These are phyloP conservation scores for Hericium erinaceus DNA, from an alignment of 768 basidiomycete genomes.

Conservation along the genomic window DNA sequence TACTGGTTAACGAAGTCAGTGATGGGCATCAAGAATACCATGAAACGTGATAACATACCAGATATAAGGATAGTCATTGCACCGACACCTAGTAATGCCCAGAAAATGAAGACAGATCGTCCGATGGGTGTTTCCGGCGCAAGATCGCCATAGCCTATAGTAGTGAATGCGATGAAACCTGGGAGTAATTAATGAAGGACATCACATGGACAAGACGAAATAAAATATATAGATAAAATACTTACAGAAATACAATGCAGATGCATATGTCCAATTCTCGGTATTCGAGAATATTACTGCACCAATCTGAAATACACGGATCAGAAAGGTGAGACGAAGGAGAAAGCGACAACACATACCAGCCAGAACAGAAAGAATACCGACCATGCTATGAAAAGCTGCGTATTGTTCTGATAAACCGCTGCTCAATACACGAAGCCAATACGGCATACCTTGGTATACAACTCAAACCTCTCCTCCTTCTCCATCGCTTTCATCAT, in stretches of 20 bases:
- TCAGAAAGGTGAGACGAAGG: background rate
- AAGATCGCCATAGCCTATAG: slow-evolving; percentile 69
- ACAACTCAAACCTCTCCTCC: slow-evolving; percentile 46
- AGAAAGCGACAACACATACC: slow-evolving; percentile 26
- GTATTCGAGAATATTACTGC: slow-evolving; percentile 59
- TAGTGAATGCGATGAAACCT: slow-evolving; percentile 70
- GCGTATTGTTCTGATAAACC: background rate
- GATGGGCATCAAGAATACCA: background rate
- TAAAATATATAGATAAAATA: background rate
- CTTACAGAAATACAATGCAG: slow-evolving; percentile 66
- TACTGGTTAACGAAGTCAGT: slow-evolving; percentile 28
- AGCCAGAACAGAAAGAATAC: slow-evolving; percentile 76
- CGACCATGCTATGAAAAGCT: slow-evolving; percentile 40
- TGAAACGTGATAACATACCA: slow-evolving; percentile 30
- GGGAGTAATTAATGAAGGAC: background rate
- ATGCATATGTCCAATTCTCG: slow-evolving; percentile 58
- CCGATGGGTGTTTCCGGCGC: slow-evolving; percentile 57
- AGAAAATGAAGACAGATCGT: slow-evolving; percentile 66
- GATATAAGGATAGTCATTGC: slow-evolving; percentile 71
- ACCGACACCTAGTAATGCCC: slow-evolving; percentile 70
- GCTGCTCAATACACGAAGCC: no score
- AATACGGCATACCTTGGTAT: slow-evolving; percentile 33
- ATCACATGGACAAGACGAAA: background rate
- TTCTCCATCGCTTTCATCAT: slow-evolving; percentile 15
- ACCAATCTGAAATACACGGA: slow-evolving; percentile 40